Conservation (phyloP, 495 filamentous ascomycete genomes). For the Neurospora sp. region DNA sequence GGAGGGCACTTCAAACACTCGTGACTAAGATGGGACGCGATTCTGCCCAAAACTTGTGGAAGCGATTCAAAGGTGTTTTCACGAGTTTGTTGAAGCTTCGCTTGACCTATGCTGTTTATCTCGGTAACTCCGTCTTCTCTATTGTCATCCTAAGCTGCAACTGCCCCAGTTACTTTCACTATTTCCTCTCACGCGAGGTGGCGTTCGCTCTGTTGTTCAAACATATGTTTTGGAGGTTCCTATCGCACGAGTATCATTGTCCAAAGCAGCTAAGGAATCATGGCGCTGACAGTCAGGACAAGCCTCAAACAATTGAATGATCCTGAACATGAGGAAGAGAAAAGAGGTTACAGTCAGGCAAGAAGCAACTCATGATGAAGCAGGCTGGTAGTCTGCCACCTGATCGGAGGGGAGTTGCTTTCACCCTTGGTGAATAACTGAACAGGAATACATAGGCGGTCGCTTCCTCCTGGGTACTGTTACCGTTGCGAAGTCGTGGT, state of each 20-base stretch:
- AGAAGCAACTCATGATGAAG: not conserved
- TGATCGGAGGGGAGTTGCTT: not conserved
- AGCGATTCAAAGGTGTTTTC: not conserved
- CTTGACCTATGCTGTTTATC: not conserved
- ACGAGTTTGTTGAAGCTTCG: not conserved
- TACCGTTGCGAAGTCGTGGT: not conserved
- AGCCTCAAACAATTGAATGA: not conserved
- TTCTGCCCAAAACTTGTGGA: not conserved
- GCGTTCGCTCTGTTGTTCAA: not conserved
- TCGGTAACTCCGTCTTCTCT: not conserved
- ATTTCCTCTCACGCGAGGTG: not conserved
- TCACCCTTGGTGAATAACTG: not conserved
- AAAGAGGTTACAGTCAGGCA: not conserved
- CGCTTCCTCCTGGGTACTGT: not conserved
- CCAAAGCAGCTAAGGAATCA: not conserved
- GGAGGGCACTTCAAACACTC: not conserved
- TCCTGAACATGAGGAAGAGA: not conserved
- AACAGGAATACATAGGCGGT: not conserved
- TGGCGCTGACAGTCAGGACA: not conserved
- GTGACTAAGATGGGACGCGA: not conserved
- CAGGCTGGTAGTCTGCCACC: not conserved
- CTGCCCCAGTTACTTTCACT: not conserved
- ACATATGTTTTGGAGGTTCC: not conserved
- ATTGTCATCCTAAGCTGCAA: not conserved
- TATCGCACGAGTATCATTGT: not conserved